Evolutionary conservation across 2,329 filamentous ascomycete genomes (phyloP).

Genomic region (Parastagonospora avenae): DNA sequence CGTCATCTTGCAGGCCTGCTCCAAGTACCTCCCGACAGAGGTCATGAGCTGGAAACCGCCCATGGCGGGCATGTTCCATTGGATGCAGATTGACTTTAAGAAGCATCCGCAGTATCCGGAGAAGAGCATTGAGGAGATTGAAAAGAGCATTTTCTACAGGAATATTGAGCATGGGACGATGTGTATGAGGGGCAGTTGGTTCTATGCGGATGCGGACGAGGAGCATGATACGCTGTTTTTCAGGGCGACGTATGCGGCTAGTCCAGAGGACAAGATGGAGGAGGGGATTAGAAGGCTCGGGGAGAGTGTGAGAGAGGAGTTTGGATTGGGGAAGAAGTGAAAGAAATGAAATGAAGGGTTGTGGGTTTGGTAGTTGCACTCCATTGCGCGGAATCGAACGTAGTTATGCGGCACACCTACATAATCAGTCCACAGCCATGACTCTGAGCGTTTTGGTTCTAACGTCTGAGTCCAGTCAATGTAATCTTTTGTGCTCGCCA

Average conservation of each 20-base stretch:
- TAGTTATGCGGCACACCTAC: too few relatives aligned
- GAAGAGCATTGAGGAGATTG: conserved; percentile 65
- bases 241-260: conserved; percentile 86
- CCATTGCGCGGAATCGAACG: neutral
- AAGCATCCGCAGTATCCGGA: conserved; percentile 65
- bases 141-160: conserved; percentile 83
- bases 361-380: too few relatives aligned
- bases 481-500: neutral
- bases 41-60: conserved; percentile 82
- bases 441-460: too few relatives aligned
- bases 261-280: conserved; percentile 59
- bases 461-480: too few relatives aligned
- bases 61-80: conserved; percentile 93
- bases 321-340: conserved; percentile 50
- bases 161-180: conserved; percentile 79
- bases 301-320: conserved; percentile 68
- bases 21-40: conserved; percentile 73
- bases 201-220: conserved; percentile 73
- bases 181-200: conserved; percentile 87
- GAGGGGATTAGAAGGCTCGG: conserved; percentile 69
- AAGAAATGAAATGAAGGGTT: neutral
- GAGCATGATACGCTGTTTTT: conserved; percentile 75
- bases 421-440: neutral
- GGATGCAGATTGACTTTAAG: conserved; percentile 71
- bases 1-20: conserved; percentile 77